Evolutionary conservation across 2,329 filamentous ascomycete genomes (phyloP).

Genomic region (Pestalotiopsis sp.): DNA sequence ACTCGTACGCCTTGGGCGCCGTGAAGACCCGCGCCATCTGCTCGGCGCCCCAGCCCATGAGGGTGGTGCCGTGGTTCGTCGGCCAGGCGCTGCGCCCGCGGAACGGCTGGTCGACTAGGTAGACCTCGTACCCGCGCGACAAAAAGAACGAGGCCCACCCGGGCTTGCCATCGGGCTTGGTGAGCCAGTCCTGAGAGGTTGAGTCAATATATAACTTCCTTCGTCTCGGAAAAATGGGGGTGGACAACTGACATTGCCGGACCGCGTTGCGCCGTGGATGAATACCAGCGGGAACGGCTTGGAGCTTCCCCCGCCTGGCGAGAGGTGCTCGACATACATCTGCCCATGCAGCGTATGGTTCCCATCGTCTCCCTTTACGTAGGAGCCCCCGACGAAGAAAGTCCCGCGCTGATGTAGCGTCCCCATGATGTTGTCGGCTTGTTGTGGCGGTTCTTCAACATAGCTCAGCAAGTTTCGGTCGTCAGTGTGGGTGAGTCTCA

Average conservation of each 20-base stretch:
- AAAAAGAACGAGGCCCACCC: constrained; percentile 53
- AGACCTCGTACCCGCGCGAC: constrained; percentile 46
- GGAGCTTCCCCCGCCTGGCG: constrained; percentile 30
- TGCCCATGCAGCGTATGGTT: constrained; percentile 37
- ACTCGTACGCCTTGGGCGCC: constrained; percentile 31
- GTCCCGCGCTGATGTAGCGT: constrained; percentile 2
- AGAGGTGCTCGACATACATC: constrained; percentile 56
- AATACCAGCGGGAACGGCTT: constrained; percentile 39
- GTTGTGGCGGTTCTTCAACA: background rate
- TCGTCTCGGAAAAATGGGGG: background rate
- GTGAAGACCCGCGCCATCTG: constrained; percentile 40
- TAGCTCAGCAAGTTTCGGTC: too few species aligned
- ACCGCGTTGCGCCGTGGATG: constrained; percentile 45
- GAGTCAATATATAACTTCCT: constrained; percentile 3
- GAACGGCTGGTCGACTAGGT: constrained; percentile 48
- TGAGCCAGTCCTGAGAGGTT: constrained; percentile 42
- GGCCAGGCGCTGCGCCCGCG: constrained; percentile 47
- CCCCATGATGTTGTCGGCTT: background rate
- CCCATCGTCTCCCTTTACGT: constrained; percentile 3
- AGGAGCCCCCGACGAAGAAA: constrained; percentile 15
- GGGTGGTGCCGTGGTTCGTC: constrained; percentile 29
- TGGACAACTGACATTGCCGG: constrained; percentile 36
- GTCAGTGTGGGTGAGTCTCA: too few species aligned
- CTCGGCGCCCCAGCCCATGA: constrained; percentile 33
- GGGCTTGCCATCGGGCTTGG: constrained; percentile 46